Evolutionary conservation across 2,329 filamentous ascomycete genomes (phyloP), one percentile per base, ranked within the genome.

Genomic region (Alternaria tenuissima): DNA sequence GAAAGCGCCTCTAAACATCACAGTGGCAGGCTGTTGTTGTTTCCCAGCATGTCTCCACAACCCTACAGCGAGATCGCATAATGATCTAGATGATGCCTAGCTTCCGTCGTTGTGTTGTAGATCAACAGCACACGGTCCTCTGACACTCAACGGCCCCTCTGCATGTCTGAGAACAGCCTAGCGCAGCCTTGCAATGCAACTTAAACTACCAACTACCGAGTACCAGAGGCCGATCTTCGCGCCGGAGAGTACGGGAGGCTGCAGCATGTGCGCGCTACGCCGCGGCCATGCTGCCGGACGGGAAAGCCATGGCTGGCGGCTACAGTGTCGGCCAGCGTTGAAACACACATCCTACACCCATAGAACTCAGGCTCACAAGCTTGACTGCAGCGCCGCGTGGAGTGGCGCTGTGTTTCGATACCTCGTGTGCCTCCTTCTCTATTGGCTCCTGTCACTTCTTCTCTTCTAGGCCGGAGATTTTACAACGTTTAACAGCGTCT

Each of bases 321-420:
- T 78, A 78, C 73, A 73, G 63, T 61, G 66, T 67, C 69, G 74
- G 74, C 64, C 73, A 55, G 61, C 59, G 65, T 70, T 76, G 74
- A 77, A 76, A 77, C 75, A 59, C 64, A 71, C 64, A 75, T 74
- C 69, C 64, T 67, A 72, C 67, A 73, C 64, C 61, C 68, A 71
- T 46, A 60, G 61, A 70, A 55, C 67, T 68, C 67, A 76, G 69
- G 71, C 70, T 69, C 68, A 67, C 61, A 72, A 71, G 75, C 71
- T 73, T 76, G 61, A 73, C 61, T 74, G 66, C 66, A 61, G 61
- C 63, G 61, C 71, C 66, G 65, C 64, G 66, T 71, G 68, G 61
- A 62, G 70, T 76, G 70, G 74, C 71, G 69, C 69, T 67, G 66
- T 62, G 76, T 78, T 78, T 78, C 74, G 75, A 71, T 59, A 58